Evolutionary conservation across 306 rosid species (phyloP).

Genomic region (Medicago lupulina): DNA sequence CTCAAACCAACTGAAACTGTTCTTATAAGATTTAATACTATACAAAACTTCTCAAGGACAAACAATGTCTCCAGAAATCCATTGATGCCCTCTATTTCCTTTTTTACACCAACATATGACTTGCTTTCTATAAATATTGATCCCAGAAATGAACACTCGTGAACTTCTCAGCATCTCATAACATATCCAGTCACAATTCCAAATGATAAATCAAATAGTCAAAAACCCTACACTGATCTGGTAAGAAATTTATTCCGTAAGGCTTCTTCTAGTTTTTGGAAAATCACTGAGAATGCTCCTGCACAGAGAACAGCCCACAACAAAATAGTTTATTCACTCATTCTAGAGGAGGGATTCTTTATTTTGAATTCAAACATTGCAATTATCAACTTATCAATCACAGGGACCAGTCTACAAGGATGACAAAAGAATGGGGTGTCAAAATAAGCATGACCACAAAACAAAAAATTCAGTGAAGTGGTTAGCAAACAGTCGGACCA

Average conservation of each 20-base stretch:
- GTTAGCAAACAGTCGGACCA: not conserved
- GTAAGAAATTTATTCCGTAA: conserved; percentile 59
- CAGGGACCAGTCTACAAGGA: not conserved
- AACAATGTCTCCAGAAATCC: not conserved
- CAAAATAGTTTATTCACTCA: conserved; percentile 14
- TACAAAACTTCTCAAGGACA: conserved; percentile 17
- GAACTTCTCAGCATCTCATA: conserved; percentile 17
- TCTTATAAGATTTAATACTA: conserved; percentile 1
- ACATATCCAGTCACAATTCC: conserved; percentile 20
- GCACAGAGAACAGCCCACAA: conserved; percentile 46
- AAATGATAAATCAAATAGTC: conserved; percentile 22
- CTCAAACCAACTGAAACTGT: conserved; percentile 18
- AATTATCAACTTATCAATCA: conserved; percentile 18
- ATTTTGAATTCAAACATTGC: conserved; percentile 15
- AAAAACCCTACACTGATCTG: conserved; percentile 36
- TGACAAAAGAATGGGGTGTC: not conserved
- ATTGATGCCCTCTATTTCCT: not conserved
- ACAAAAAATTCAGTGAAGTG: not conserved
- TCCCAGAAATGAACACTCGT: not conserved
- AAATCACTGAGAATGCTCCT: conserved; percentile 65
- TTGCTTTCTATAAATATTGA: conserved; percentile 20
- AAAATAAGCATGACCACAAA: not conserved
- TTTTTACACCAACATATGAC: conserved; percentile 26
- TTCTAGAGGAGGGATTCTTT: conserved; percentile 17
- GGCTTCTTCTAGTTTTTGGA: conserved; percentile 65